Base-by-base conservation (phyloP, 345 rosid genomes). In the Eucalyptus erythrocorys region DNA sequence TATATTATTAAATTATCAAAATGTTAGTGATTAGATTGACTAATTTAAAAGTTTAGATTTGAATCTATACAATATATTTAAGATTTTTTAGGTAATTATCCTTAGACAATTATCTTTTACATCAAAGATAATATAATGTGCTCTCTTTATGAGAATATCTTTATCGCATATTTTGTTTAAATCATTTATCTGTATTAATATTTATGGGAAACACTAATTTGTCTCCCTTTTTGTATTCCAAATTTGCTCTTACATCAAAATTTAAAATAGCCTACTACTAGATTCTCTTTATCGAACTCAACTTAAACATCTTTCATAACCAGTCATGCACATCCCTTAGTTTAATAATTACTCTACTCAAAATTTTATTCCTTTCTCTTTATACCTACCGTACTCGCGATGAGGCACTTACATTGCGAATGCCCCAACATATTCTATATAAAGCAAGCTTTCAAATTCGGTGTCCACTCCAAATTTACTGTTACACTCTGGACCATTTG, bases 21-120 rank as follows among this genome's bases (percentile, higher is more conserved):
- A 51, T 51, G 10, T 51, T 51, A 4, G 13, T 55, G 61, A 55
- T 55, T 55, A 55, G 24, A 24, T 55, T 1, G 13, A 55, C 3
- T 5, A 0, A 55, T 55, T 4, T 4, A 55, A 9, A 55, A 55
- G 30, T 55, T 4, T 55, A 55, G 0, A 55, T 0, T 0, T 55
- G 1, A 55, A 55, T 55, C 13, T 4, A 22, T 22, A 24, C 1
- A 10, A 1, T 24, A 24, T 4, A 24, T 55, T 55, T 55, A 24
- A 55, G 6, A 10, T 10, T 55, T 55, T 55, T 55, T 55, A 22
- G 6, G 61, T 55, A 55, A 55, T 55, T 55, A 55, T 24, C 30
- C 1, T 22, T 24, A 10, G 61, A 55, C 24, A 55, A 55, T 22
- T 24, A 55, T 55, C 21, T 51, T 51, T 51, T 19, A 55, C 6